These are phyloP conservation scores for Colletotrichum tamarilloi DNA, from an alignment of 2,329 filamentous ascomycete genomes.

Conservation along the genomic window DNA sequence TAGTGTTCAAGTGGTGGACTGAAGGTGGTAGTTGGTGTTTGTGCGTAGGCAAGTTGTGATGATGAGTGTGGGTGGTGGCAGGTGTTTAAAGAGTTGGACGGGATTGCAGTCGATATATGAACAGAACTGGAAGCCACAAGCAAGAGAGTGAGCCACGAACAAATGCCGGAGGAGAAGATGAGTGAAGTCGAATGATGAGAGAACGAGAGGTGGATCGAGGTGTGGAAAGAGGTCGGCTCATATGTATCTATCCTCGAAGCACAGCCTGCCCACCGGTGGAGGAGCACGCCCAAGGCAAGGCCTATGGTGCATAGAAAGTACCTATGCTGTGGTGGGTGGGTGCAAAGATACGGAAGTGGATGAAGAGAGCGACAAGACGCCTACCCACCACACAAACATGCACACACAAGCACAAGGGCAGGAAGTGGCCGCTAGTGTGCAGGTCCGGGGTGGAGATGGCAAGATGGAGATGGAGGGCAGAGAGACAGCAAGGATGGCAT, in stretches of 20 bases:
- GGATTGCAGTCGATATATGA: constrained; percentile 25
- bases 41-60: neutral
- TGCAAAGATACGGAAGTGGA: constrained; percentile 9
- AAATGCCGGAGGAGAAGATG: constrained; percentile 26
- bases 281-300: constrained; percentile 20
- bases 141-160: constrained; percentile 30
- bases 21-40: neutral
- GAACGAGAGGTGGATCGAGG: constrained; percentile 28
- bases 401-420: constrained; percentile 31
- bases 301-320: constrained; percentile 24
- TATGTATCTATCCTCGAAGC: constrained; percentile 38
- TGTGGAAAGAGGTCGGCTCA: constrained; percentile 37
- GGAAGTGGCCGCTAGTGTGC: constrained; percentile 27
- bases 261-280: constrained; percentile 34
- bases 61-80: neutral
- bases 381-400: constrained; percentile 19
- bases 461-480: constrained; percentile 31
- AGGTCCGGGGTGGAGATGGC: constrained; percentile 27
- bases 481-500: constrained; percentile 28
- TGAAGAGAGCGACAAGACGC: constrained; percentile 5
- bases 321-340: neutral
- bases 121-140: constrained; percentile 22
- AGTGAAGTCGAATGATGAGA: constrained; percentile 38
- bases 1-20: neutral
- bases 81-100: constrained; percentile 12